phyloP scores from a whole-genome alignment of 257 asterid species.

The Ilex aquifolium region DNA sequence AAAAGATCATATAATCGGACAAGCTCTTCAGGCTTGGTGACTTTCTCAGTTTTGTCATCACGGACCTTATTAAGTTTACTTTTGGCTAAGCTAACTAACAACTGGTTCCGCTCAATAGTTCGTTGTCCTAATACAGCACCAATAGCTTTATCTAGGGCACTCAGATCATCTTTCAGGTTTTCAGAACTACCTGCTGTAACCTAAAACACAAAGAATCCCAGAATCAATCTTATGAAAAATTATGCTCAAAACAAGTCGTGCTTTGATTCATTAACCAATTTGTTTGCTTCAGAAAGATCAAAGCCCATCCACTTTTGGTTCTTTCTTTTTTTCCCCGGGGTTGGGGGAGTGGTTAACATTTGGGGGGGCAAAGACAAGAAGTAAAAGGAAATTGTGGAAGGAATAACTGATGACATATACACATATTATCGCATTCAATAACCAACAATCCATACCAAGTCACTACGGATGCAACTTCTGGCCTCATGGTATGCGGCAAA shows the following conservation, averaged over 20 bases:
- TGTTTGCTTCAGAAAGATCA: too few relatives aligned
- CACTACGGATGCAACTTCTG: slow-evolving; percentile 77
- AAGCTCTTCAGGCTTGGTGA: slow-evolving; percentile 96
- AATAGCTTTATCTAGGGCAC: slow-evolving; percentile 95
- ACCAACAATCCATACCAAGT: slow-evolving; percentile 51
- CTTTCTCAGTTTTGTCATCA: slow-evolving; percentile 80
- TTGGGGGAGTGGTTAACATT: too few relatives aligned
- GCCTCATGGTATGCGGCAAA: slow-evolving; percentile 92
- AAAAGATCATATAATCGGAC: slow-evolving; percentile 84
- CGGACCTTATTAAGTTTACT: slow-evolving; percentile 70
- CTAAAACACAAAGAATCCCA: slow-evolving; percentile 33
- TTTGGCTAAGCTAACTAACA: slow-evolving; percentile 78
- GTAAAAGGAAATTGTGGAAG: too few relatives aligned
- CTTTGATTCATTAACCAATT: too few relatives aligned
- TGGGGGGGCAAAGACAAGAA: too few relatives aligned
- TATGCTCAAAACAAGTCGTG: neutral
- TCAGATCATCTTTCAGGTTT: slow-evolving; percentile 80
- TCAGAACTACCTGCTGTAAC: slow-evolving; percentile 85
- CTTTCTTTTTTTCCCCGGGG: too few relatives aligned
- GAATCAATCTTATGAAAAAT: slow-evolving; percentile 11
- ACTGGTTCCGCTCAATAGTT: slow-evolving; percentile 90
- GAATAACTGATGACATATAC: too few relatives aligned
- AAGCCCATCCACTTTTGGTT: too few relatives aligned
- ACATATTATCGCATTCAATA: neutral
- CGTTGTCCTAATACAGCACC: slow-evolving; percentile 84